These are phyloP conservation scores for Fusarium sp. DNA, from an alignment of 2,329 filamentous ascomycete species.

Conservation along the genomic window DNA sequence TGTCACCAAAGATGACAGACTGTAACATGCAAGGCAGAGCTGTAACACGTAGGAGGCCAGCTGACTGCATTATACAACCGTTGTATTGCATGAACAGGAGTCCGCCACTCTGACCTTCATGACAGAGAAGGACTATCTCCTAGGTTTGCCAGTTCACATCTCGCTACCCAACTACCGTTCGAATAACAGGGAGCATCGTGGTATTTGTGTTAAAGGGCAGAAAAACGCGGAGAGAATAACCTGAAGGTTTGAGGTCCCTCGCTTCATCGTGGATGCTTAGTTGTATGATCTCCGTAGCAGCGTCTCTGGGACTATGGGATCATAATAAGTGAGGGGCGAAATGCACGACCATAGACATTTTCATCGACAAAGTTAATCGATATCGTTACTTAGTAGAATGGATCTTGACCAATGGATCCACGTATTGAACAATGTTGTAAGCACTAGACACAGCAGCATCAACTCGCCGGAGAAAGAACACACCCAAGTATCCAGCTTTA, in stretches of 20 bases:
- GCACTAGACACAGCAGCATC: not conserved
- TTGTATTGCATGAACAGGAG: not conserved
- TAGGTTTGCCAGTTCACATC: not conserved
- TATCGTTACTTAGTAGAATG: not conserved
- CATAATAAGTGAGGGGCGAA: not conserved
- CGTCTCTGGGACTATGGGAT: not conserved
- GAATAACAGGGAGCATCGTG: not conserved
- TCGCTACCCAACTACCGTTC: not conserved
- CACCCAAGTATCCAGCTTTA: not conserved
- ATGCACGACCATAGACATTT: too few relatives aligned
- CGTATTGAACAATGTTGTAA: too few relatives aligned
- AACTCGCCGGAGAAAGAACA: not conserved
- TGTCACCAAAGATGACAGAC: not conserved
- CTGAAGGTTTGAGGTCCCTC: not conserved
- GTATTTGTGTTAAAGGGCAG: not conserved
- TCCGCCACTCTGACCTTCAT: not conserved
- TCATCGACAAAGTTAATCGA: not conserved
- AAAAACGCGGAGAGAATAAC: not conserved
- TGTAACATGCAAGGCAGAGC: not conserved
- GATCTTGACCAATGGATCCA: not conserved
- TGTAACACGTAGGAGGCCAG: not conserved
- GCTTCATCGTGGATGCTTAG: not conserved
- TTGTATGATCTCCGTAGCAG: not conserved
- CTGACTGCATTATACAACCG: not conserved
- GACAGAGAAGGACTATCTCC: not conserved